Base-by-base conservation (phyloP, 2,329 filamentous ascomycete genomes). In the Penicillium crustosum region DNA sequence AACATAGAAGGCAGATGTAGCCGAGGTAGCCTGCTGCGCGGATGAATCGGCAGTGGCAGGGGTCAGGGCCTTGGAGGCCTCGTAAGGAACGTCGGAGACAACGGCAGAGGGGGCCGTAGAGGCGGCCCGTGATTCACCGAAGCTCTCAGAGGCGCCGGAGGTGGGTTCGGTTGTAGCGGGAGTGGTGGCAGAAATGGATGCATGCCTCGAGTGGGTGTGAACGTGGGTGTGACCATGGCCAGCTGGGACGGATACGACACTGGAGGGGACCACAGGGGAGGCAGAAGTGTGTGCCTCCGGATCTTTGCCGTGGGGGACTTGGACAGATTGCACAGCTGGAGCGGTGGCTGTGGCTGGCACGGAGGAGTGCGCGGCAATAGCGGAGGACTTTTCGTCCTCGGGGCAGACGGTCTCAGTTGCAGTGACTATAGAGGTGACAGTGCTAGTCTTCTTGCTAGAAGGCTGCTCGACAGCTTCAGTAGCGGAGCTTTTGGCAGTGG, bases 351-450 rank as follows among this genome's bases (percentile, higher is more conserved):
- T 23, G n/a, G 50, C 19, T 19, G 44, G 21, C 3, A 39, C 50
- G 7, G 58, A 36, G 2, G 35, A 25, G n/a, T 52, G 25, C 5
- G 47, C 38, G 21, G 51, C 41, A 29, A 39, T 25, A 29, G 39
- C 8, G 23, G 41, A 36, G 0, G 55, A 47, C 25, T 47, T 33
- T 27, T 61, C 53, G 4, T 49, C 17, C 27, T 55, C 50, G 9
- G 61, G 47, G 49, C 66, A 69, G 25, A 68, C n/a, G 4, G 67
- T 68, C 8, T 60, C 61, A 6, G 57, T 60, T 12, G 27, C 51
- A 19, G 60, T 62, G 15, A 62, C 60, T 21, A 53, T 21, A 4
- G 59, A 33, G 6, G 58, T 62, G 4, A 62, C 19, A 6, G 56
- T 58, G 3, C 52, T 39, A 10, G 58, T 58, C 36, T 57, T 53